phyloP scores from a whole-genome alignment of 345 rosid species.

The Fremontodendron californicum region DNA sequence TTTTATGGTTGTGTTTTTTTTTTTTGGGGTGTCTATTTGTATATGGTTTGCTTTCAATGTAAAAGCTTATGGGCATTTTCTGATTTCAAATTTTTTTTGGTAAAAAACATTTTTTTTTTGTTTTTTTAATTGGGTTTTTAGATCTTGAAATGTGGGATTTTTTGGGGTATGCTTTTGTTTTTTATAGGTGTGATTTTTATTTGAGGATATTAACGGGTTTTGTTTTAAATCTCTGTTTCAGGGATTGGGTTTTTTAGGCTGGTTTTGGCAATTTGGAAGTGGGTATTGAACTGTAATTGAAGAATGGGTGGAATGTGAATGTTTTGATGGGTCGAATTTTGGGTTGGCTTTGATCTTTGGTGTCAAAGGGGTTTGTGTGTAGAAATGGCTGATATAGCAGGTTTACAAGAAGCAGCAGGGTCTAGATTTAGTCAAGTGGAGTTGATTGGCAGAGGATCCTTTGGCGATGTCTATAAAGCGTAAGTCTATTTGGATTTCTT shows the following conservation, averaged over 20 bases:
- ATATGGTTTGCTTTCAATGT: conserved; percentile 47
- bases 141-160: conserved; percentile 16
- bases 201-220: background rate
- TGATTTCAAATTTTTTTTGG: background rate
- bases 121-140: background rate
- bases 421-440: conserved; percentile 74
- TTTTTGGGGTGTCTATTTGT: background rate
- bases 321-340: conserved; percentile 7
- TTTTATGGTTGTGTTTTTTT: background rate
- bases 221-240: background rate
- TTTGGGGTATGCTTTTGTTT: background rate
- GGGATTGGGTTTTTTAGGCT: background rate
- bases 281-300: background rate
- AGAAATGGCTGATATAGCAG: conserved; percentile 75
- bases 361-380: conserved; percentile 21
- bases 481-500: conserved; percentile 35
- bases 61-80: conserved; percentile 25
- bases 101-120: background rate
- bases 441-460: conserved; percentile 95
- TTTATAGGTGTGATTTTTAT: background rate
- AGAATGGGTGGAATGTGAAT: background rate
- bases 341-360: conserved; percentile 9
- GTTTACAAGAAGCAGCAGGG: conserved; percentile 77
- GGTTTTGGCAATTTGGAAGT: conserved; percentile 10
- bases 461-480: conserved; percentile 99